Evolutionary conservation across 495 filamentous ascomycete species (phyloP), one percentile per base, ranked within the genome.

Genomic region (Penicillium crystallinum): DNA sequence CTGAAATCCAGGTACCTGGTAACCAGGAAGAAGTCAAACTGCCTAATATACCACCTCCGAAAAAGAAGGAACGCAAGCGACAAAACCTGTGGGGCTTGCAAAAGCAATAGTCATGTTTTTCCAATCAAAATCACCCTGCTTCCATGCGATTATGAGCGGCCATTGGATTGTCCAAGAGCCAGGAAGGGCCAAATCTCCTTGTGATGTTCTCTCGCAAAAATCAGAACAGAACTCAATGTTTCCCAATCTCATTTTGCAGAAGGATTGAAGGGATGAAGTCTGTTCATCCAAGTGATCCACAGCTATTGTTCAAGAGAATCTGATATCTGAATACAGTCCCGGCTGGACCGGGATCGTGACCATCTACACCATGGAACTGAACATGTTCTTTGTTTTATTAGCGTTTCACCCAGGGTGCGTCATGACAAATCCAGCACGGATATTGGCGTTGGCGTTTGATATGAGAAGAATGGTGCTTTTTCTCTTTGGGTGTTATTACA

Each of bases 1-100:
- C 46, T 2, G 2, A 31, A 25, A 49, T 49, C 14, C 46, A 49
- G 15, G 46, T 49, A 4, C 46, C 36, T 17, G 25, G 18, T 31
- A 49, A 35, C 35, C 46, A 49, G 36, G 46, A 49, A 39, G 46
- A 49, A 17, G 34, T 15, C 6, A 8, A 38, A 15, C 10, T 40
- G 11, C 27, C 36, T 14, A 14, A 3, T 6, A 40, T 38, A 25
- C 48, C 37, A 5, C 4, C 37, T 9, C 37, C 19, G 9, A n/a
- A 17, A 12, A n/a, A 2, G 27, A 39, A 21, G 12, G 38, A 19
- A 12, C 49, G 49, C 21, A 21, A 37, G n/a, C 39, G 37, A 22
- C 41, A 56, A 29, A 58, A 42, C 19, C 54, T 45, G 4, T 49
- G 56, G 12, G 37, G 42, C 14, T 25, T 6, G 8, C 44, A 14